phyloP scores from a whole-genome alignment of 768 basidiomycete genomes.

The Kwoniella dejecticola region DNA sequence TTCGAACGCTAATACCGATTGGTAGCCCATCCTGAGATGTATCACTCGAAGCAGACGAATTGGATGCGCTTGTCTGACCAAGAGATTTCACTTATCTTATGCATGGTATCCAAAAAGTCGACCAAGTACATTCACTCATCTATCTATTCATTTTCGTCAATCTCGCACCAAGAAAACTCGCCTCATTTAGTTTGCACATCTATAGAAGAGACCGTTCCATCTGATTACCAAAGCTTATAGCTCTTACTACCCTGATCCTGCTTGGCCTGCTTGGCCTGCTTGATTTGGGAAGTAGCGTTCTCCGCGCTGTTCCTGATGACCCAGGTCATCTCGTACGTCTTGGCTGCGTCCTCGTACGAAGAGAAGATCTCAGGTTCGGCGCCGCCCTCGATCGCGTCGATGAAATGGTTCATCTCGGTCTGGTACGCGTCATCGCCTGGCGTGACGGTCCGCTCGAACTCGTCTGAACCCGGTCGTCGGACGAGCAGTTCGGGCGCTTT shows the following conservation, averaged over 20 bases:
- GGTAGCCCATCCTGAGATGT: not conserved
- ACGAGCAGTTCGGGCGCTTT: slow-evolving; percentile 71
- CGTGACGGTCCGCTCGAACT: slow-evolving; percentile 44
- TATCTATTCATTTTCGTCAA: not conserved
- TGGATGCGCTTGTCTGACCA: no score
- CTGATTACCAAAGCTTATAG: not conserved
- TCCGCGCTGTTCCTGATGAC: slow-evolving; percentile 66
- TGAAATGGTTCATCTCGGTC: slow-evolving; percentile 85
- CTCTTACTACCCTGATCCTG: slow-evolving; percentile 1
- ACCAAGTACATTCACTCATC: not conserved
- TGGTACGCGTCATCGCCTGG: slow-evolving; percentile 59
- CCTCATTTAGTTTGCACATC: no score
- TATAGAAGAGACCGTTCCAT: no score
- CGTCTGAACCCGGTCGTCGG: slow-evolving; percentile 59
- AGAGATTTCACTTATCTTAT: no score
- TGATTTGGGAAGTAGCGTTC: slow-evolving; percentile 1
- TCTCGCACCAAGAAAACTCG: no score
- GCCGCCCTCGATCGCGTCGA: slow-evolving; percentile 66
- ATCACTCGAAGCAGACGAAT: no score
- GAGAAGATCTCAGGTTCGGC: slow-evolving; percentile 78
- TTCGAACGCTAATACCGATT: not conserved
- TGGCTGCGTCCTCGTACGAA: slow-evolving; percentile 78
- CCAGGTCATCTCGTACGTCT: slow-evolving; percentile 89
- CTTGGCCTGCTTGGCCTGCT: not conserved
- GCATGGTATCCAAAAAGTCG: no score